Conservation (phyloP, 768 basidiomycete species). For the Coprinellus micaceus region DNA sequence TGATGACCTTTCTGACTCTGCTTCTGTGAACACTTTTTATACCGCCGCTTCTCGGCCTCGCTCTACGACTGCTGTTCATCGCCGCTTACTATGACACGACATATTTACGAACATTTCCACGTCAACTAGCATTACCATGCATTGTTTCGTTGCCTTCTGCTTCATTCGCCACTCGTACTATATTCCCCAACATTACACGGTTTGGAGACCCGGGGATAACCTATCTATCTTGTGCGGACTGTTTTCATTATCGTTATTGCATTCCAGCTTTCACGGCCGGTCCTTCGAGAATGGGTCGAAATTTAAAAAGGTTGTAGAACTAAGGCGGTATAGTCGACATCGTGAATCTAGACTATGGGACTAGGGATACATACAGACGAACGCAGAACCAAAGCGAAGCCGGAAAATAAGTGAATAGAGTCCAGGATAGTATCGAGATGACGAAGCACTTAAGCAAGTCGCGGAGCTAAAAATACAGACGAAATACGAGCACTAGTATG, state of each 20-base stretch:
- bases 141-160: not conserved
- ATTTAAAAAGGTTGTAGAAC: not conserved
- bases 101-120: not conserved
- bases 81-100: not conserved
- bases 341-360: not conserved
- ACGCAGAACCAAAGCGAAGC: not conserved
- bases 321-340: no score
- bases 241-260: no score
- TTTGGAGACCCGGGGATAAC: no score
- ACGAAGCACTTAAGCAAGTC: not conserved
- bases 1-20: constrained; percentile 1
- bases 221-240: no score
- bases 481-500: not conserved
- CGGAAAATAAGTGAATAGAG: not conserved
- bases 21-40: constrained; percentile 8
- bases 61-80: not conserved
- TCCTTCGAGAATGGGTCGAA: no score
- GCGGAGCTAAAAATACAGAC: not conserved
- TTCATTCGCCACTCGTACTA: not conserved
- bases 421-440: not conserved
- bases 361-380: not conserved
- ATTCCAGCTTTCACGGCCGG: no score
- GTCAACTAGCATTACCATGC: not conserved
- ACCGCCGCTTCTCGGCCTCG: constrained; percentile 7
- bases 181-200: no score